A percentile compares a stretch with the other conserved stretches of the same genome.
These are phyloP conservation scores for Nicotiana knightiana DNA, from an alignment of 257 asterid species.

Conservation along the genomic window DNA sequence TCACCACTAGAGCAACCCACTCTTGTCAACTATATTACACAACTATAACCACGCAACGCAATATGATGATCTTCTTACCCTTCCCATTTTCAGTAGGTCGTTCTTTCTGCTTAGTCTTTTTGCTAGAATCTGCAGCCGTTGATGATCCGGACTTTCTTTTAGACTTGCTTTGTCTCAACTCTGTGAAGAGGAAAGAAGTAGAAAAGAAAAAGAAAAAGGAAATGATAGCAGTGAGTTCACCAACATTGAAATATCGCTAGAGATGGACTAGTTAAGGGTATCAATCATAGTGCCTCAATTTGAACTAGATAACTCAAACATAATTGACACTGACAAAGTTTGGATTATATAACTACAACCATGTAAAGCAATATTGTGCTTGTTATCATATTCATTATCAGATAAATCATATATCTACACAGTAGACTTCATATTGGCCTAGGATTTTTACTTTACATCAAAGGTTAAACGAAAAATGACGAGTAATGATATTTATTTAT, in stretches of 20 bases:
- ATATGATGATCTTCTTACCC: background rate
- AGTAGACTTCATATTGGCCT: background rate
- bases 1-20: too few relatives aligned
- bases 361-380: background rate
- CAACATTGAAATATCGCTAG: too few relatives aligned
- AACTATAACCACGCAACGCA: too few relatives aligned
- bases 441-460: background rate
- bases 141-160: conserved; percentile 43
- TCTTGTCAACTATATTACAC: too few relatives aligned
- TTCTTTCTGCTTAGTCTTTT: conserved; percentile 32
- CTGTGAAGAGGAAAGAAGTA: conserved; percentile 25
- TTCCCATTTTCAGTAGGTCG: conserved; percentile 23
- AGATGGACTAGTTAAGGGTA: too few relatives aligned
- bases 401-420: background rate
- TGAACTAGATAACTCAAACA: too few relatives aligned
- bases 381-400: background rate
- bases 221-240: background rate
- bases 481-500: too few relatives aligned
- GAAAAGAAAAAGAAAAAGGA: background rate
- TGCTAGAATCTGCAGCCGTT: conserved; percentile 27
- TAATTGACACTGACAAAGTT: background rate
- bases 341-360: background rate
- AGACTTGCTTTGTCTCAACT: conserved; percentile 54
- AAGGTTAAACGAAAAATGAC: background rate
- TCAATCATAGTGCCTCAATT: too few relatives aligned